Evolutionary conservation across 805 yeast genomes (phyloP).

Genomic region (Ogataea glucozyma): DNA sequence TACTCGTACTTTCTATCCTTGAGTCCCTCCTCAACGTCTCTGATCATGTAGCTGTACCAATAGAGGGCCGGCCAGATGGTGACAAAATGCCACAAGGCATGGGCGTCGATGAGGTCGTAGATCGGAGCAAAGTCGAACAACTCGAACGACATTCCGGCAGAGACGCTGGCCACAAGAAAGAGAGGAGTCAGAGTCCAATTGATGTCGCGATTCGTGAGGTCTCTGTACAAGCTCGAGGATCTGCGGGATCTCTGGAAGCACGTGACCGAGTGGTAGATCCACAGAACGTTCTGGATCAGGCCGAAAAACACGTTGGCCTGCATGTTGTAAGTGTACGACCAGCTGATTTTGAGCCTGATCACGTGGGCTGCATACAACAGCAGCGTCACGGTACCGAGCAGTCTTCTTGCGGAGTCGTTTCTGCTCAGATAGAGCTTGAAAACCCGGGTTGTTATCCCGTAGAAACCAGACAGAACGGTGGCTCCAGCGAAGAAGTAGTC

Average conservation of each 20-base stretch:
- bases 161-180: conserved; percentile 50
- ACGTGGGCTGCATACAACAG: conserved; percentile 65
- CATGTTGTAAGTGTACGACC: conserved; percentile 96
- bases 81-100: conserved; percentile 88
- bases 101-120: conserved; percentile 77
- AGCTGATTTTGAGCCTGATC: conserved; percentile 60
- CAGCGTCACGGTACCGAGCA: conserved; percentile 44
- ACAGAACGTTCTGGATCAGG: conserved; percentile 63
- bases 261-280: conserved; percentile 42
- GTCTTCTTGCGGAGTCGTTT: conserved; percentile 30
- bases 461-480: conserved; percentile 79
- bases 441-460: conserved; percentile 61
- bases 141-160: conserved; percentile 84
- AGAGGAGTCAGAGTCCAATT: conserved; percentile 56
- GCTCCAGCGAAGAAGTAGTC: conserved; percentile 94
- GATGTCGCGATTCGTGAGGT: conserved; percentile 29
- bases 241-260: conserved; percentile 29
- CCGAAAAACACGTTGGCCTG: conserved; percentile 82
- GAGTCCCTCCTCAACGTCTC: conserved; percentile 41
- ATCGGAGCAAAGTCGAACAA: conserved; percentile 85
- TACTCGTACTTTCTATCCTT: conserved; percentile 32
- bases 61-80: conserved; percentile 80
- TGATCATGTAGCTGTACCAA: conserved; percentile 64
- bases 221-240: conserved; percentile 19
- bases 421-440: conserved; percentile 53